Base-by-base conservation (phyloP, 257 asterid genomes). In the Thymus mandschuricus region DNA sequence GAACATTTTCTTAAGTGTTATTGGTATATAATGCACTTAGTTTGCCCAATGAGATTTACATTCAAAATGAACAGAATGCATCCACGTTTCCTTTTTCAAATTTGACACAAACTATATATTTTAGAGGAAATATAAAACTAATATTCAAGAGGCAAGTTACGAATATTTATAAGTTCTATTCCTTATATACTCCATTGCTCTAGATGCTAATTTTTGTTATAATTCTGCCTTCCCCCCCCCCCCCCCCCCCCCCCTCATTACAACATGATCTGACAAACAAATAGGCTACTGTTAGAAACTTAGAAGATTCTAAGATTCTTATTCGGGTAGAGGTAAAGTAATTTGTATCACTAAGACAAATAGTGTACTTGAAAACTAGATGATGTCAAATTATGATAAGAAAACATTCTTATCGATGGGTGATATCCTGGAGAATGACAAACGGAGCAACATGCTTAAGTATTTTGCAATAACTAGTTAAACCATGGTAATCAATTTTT, bases 81-180 rank as follows among this genome's bases (percentile, higher is more conserved):
- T 71, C 54, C 38, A 40, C 13, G 27, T 41, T 27, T 50, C 27
- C 56, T 35, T 46, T 49, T 61, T 60, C n/a, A 29, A 63, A 43
- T 72, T 51, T 30, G 28, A 6, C 57, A 21, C 33, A 33, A 81
- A 64, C 27, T 57, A 71, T 66, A 41, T 57, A 29, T 57, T 63
- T 64, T 41, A 43, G 57, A 51, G 45, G 41, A 68, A 35, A 15
- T 59, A 35, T 55, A n/a, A 49, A 44, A 40, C 44, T 9, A 60
- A 52, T 46, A 68, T 30, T 50, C 31, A 41, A n/a, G 44, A 79
- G 51, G 69, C 46, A 60, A 29, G 45, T 49, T 30, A 21, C 11
- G 49, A 45, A 38, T 43, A 30, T 48, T 68, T 46, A 34, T 64
- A 41, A 38, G 28, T 49, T 56, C 27, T 12, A 29, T 52, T 57